Conservation (phyloP, 2,329 filamentous ascomycete genomes). For the Blastomyces percursus region DNA sequence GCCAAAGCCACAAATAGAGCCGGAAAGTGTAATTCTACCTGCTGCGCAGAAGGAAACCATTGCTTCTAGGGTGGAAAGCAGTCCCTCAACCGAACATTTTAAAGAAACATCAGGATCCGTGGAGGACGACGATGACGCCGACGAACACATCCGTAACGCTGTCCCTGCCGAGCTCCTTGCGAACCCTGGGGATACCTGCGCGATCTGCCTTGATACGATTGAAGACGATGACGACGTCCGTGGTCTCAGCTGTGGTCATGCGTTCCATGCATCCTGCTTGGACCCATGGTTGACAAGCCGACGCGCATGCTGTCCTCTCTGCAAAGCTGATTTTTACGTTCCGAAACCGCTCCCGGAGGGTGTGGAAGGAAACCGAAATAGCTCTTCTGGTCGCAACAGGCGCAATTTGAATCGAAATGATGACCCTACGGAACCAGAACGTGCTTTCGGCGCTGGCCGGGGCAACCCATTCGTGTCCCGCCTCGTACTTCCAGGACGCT, state of each 20-base stretch:
- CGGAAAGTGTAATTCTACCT: neutral
- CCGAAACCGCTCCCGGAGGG: slow-evolving; percentile 71
- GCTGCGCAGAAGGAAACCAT: neutral
- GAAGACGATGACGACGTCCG: slow-evolving; percentile 95
- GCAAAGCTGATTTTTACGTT: slow-evolving; percentile 95
- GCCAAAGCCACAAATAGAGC: neutral
- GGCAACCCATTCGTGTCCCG: slow-evolving; percentile 24
- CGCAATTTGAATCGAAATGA: slow-evolving; percentile 18
- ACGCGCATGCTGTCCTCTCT: slow-evolving; percentile 89
- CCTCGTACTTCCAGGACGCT: slow-evolving; percentile 29
- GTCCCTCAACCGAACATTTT: neutral
- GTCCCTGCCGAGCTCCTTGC: slow-evolving; percentile 69
- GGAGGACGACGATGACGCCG: slow-evolving; percentile 59
- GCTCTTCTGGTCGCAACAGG: slow-evolving; percentile 9
- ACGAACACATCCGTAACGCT: slow-evolving; percentile 69
- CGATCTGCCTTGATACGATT: slow-evolving; percentile 87
- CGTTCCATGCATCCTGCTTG: slow-evolving; percentile 90
- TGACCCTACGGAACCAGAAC: slow-evolving; percentile 24
- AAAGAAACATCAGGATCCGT: neutral
- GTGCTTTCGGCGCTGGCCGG: slow-evolving; percentile 26
- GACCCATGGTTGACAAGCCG: slow-evolving; percentile 95
- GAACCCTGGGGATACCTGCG: slow-evolving; percentile 81
- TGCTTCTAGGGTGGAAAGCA: neutral
- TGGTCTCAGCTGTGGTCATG: slow-evolving; percentile 90
- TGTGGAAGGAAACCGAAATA: slow-evolving; percentile 9